Base-by-base conservation (phyloP, 2,329 filamentous ascomycete species). In the Trichoderma sp. region DNA sequence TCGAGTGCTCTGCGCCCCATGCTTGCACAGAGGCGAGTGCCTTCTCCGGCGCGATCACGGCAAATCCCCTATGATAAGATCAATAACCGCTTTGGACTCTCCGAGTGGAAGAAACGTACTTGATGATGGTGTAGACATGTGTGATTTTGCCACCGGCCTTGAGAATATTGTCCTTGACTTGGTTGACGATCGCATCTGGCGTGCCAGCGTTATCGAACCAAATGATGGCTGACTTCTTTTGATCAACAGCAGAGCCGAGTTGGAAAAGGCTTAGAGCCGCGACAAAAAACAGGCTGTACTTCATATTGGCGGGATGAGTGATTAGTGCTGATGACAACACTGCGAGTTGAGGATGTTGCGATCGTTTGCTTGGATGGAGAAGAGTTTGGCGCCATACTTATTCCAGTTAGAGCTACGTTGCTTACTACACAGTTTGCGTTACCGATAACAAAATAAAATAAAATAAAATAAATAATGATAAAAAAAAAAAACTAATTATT, bases 101-200 rank as follows among this genome's bases (percentile, higher is more conserved):
- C 8, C 5, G 42, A 25, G 32, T 32, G 27, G 19, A n/a, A 25
- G 17, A 35, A 22, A 34, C 34, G 22, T 84, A 93, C 90, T 88
- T 87, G 78, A 90, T 86, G 68, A 89, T 76, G 56, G 81, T 80
- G 78, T 92, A 95, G 74, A 90, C 86, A 80, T 96, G 92, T 25
- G 91, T 95, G 73, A 97, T 92, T 59, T 86, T 80, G 45, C 92
- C 92, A 59, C 92, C 92, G 45, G 89, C 89, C 54, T 89, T 83
- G 63, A 83, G 79, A 73, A 97, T 89, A 2, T 87, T 86, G 50
- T 90, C 80, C 82, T 90, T 95, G 53, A 92, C 93, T 67, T 91
- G 79, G 25, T 88, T 81, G 35, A 97, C 78, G 39, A 96, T 81
- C 39, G 83, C 84, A 70, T 90, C 82, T 22, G 92, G 90, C 3